Base-by-base conservation (phyloP, 352 stramenopile species). In the Globisporangium nunn region DNA sequence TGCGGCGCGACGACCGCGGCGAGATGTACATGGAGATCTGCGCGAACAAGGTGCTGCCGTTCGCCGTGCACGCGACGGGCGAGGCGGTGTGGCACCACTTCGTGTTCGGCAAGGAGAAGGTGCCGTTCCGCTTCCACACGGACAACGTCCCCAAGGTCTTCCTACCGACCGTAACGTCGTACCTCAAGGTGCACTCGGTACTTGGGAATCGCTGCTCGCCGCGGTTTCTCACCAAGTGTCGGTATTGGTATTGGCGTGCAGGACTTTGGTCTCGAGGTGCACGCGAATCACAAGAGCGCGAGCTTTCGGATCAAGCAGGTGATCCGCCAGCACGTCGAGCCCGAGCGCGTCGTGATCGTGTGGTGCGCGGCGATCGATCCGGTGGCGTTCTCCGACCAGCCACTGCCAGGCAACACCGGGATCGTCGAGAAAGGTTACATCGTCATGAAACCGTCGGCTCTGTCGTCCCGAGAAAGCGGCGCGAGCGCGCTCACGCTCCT, bases 381-480 rank as follows among this genome's bases (percentile, higher is more conserved):
- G 0, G 65, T 78, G 29, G 68, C 70, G 54, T 75, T 83, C 53
- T 72, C 61, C 0, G 71, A 68, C 12, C 63, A 58, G 15, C 68
- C 66, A 0, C 59, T 82, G 44, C 64, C 72, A 1, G 71, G 70
- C 44, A 64, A 80, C 39, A 54, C 66, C 17, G 47, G 56, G 8
- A 76, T 86, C 50, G 59, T 74, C 7, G 71, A 81, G 56, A 65
- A 68, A 44, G 71, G 70, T 5, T 86, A 70, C 64, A 40, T 75
- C 17, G 54, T 81, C n/a, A 56, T 81, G 12, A 64, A 72, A 47
- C 64, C 62, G 48, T 17, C 23, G 17, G 3, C 18, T 52, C 37
- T 50, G 47, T 28, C 50, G 18, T 23, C 45, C 6, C 40, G 14
- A 29, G 33, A 17, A 8, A 8, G 30, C 18, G 31, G 10, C 18